These are phyloP conservation scores for Myxozyma lipomycoides DNA, from an alignment of 805 yeast species.

Conservation along the genomic window DNA sequence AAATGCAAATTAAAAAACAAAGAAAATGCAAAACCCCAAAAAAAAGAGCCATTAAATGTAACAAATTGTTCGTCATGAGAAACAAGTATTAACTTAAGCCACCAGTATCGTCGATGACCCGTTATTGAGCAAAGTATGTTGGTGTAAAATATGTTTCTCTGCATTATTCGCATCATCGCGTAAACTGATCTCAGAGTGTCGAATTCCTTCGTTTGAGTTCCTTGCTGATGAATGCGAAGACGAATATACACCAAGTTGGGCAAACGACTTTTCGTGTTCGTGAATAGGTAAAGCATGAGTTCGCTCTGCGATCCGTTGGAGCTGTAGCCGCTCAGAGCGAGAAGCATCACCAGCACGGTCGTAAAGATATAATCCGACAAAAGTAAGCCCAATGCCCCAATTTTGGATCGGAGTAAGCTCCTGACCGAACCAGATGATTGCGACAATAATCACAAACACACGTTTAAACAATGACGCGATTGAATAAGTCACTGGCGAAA, in stretches of 20 bases:
- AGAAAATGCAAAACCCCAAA: not conserved
- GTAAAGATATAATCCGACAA: slow-evolving; percentile 41
- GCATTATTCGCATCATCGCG: slow-evolving; percentile 1
- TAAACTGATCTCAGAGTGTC: slow-evolving; percentile 8
- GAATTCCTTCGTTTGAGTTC: slow-evolving; percentile 6
- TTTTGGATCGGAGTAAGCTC: slow-evolving; percentile 38
- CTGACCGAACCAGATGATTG: slow-evolving; percentile 62
- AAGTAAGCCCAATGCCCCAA: slow-evolving; percentile 43
- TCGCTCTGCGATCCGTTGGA: not conserved
- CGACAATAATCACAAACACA: slow-evolving; percentile 74
- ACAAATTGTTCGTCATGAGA: not conserved
- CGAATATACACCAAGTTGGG: not conserved
- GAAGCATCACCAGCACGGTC: slow-evolving; percentile 41
- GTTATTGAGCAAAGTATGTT: slow-evolving; percentile 4
- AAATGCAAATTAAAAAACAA: too few relatives aligned
- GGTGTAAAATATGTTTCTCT: slow-evolving; percentile 7
- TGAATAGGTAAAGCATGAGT: slow-evolving; percentile 15
- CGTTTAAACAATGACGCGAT: slow-evolving; percentile 85
- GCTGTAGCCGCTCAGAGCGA: slow-evolving; percentile 20
- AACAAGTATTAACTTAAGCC: not conserved
- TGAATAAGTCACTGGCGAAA: slow-evolving; percentile 81
- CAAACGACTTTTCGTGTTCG: not conserved
- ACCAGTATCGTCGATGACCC: slow-evolving; percentile 7
- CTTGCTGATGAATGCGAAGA: not conserved
- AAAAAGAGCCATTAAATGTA: not conserved